Conservation (phyloP, 2,329 filamentous ascomycete species). For the Scortechinia acanthostroma region DNA sequence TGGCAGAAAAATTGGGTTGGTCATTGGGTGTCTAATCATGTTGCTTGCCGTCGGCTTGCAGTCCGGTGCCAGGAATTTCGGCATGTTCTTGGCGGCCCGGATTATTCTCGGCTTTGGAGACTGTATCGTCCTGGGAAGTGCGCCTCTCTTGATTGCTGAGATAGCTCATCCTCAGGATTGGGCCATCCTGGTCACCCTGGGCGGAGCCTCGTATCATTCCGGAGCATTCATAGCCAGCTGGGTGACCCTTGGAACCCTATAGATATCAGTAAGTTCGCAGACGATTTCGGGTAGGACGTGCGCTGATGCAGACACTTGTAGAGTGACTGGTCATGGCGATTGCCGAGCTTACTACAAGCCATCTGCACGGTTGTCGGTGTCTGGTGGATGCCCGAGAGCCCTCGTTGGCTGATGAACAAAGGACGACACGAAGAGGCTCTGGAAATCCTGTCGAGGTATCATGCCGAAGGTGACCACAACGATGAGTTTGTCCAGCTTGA, state of each 20-base stretch:
- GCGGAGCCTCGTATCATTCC: conserved; percentile 5
- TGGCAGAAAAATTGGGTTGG: conserved; percentile 15
- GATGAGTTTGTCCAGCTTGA: not conserved
- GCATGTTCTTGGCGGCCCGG: conserved; percentile 9
- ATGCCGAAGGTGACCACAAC: conserved; percentile 1
- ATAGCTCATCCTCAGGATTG: conserved; percentile 7
- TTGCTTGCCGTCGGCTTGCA: conserved; percentile 17
- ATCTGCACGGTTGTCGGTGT: not conserved
- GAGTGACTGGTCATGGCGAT: conserved; percentile 5
- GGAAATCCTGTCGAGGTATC: conserved; percentile 3
- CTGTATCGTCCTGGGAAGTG: conserved; percentile 7
- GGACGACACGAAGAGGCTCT: conserved; percentile 4
- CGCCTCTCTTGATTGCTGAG: conserved; percentile 7
- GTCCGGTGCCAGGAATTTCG: conserved; percentile 9
- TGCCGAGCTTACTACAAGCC: conserved; percentile 5
- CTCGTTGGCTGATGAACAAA: conserved; percentile 4
- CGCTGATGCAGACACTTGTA: too few relatives aligned
- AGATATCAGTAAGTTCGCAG: too few relatives aligned
- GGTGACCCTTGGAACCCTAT: conserved; percentile 6
- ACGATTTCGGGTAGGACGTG: too few relatives aligned
- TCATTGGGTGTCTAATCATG: conserved; percentile 14
- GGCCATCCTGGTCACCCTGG: conserved; percentile 5
- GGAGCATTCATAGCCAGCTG: conserved; percentile 6
- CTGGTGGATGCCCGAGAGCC: conserved; percentile 2
- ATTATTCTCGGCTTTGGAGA: conserved; percentile 10